Evolutionary conservation across 176 grass and related monocot species (phyloP).

Genomic region (Stipa capillata): DNA sequence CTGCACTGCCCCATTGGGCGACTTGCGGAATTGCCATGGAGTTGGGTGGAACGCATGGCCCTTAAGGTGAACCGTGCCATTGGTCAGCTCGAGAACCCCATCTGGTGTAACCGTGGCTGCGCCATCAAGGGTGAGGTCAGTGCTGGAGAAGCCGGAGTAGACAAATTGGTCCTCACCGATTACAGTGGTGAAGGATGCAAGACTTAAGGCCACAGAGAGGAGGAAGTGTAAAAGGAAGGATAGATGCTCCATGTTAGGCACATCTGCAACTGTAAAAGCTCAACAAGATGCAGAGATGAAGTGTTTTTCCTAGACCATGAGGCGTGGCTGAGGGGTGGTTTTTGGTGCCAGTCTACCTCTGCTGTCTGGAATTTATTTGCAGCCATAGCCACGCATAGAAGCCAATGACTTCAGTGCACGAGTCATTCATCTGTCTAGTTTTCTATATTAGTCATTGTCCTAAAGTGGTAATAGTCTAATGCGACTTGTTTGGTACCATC

Average conservation of each 20-base stretch:
- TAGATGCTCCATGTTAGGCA: not conserved
- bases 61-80: not conserved
- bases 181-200: not conserved
- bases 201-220: not conserved
- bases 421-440: not conserved
- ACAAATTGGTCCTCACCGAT: not conserved
- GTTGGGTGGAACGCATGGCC: constrained; percentile 24
- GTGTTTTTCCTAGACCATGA: not conserved
- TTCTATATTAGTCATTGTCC: not conserved
- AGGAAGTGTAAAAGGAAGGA: not conserved
- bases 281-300: not conserved
- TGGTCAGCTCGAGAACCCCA: constrained; percentile 22
- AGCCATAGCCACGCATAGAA: not conserved
- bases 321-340: not conserved
- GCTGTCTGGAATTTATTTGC: not conserved
- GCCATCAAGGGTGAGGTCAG: constrained; percentile 32
- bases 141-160: constrained; percentile 18
- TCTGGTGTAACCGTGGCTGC: not conserved
- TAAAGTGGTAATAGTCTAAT: not conserved
- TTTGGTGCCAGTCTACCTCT: not conserved
- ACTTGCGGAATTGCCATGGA: not conserved
- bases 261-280: not conserved
- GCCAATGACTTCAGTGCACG: not conserved
- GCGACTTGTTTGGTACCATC: not conserved
- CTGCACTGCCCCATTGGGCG: not conserved